Base-by-base conservation (phyloP, 2,329 filamentous ascomycete genomes). In the Aspergillus sp. region DNA sequence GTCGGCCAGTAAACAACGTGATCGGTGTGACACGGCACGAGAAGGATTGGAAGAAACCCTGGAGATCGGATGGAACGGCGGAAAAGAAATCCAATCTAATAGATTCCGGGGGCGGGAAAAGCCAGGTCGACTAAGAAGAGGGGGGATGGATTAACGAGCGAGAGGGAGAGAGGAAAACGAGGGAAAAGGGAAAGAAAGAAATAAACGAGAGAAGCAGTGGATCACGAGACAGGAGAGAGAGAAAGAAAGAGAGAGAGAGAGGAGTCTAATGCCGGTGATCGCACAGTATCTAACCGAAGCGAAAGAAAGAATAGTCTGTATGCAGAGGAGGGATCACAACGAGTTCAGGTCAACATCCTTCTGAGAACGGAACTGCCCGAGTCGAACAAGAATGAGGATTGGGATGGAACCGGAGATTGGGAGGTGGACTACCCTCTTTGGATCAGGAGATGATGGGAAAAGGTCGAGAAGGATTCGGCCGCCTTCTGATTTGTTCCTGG, bases 61-160 rank as follows among this genome's bases (percentile, higher is more conserved):
- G 34, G 4, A 38, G 34, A 13, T 17, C 14, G 25, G 13, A 44
- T 44, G 43, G 34, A 45, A 20, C 13, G 9, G 34, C 31, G 42
- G 23, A 49, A 40, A 32, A 31, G 20, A 23, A 46, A 50, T 16
- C 17, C 34, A 36, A 29, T 20, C 13, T 13, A 47, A n/a, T 34
- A 16, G 38, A 52, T 38, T 25, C 44, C 44, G 38, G 34, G 45
- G 31, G 16, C 19, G 38, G 32, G 50, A 41, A 49, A 56, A 49
- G 45, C 16, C 34, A 36, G 49, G 47, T 49, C 29, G 45, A 41
- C 29, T 34, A 16, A 16, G 20, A 25, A 29, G 42, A 34, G 38
- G 48, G 40, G 46, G 45, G 32, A 42, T 11, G 16, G 42, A 36
- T 23, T 19, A 16, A 44, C 16, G 16, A 32, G 16, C 4, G 40